These are phyloP conservation scores for Candida albicans DNA, from an alignment of 1,139 yeast genomes.

Conservation along the genomic window DNA sequence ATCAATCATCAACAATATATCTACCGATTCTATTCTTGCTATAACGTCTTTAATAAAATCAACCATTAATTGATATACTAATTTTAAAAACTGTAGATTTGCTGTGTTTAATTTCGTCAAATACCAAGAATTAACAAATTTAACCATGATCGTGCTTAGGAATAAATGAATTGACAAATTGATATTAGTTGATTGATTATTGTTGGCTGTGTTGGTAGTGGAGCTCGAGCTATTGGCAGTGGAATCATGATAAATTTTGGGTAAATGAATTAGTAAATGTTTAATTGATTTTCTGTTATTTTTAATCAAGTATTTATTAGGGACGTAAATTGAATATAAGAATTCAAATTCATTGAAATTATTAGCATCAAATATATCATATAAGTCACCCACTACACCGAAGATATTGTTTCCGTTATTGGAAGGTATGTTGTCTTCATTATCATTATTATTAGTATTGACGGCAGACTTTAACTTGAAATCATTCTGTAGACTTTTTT, in stretches of 20 bases:
- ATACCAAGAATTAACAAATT: conserved; percentile 44
- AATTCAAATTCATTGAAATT: conserved; percentile 32
- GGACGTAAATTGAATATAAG: conserved; percentile 35
- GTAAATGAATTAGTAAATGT: conserved; percentile 30
- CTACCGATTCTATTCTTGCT: conserved; percentile 18
- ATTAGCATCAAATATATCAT: neutral
- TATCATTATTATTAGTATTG: too few species aligned
- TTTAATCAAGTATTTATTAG: conserved; percentile 29
- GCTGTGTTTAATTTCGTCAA: conserved; percentile 39
- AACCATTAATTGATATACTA: conserved; percentile 32
- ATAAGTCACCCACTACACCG: neutral
- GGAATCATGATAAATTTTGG: conserved; percentile 16
- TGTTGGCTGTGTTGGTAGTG: too few species aligned
- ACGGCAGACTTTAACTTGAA: neutral
- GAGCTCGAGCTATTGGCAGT: too few species aligned
- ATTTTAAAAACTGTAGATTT: conserved; percentile 33
- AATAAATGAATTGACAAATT: conserved; percentile 42
- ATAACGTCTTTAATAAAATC: conserved; percentile 29
- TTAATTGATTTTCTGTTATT: conserved; percentile 24
- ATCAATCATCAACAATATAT: conserved; percentile 21
- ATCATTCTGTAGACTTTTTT: conserved; percentile 6
- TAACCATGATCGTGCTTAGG: conserved; percentile 32
- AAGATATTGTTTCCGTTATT: neutral
- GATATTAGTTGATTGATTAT: conserved; percentile 15
- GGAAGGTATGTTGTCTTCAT: too few species aligned